A percentile compares a stretch with the other conserved stretches of the same genome.
Conservation (phyloP, 2,329 filamentous ascomycete species). For the Annulohypoxylon truncatum region DNA sequence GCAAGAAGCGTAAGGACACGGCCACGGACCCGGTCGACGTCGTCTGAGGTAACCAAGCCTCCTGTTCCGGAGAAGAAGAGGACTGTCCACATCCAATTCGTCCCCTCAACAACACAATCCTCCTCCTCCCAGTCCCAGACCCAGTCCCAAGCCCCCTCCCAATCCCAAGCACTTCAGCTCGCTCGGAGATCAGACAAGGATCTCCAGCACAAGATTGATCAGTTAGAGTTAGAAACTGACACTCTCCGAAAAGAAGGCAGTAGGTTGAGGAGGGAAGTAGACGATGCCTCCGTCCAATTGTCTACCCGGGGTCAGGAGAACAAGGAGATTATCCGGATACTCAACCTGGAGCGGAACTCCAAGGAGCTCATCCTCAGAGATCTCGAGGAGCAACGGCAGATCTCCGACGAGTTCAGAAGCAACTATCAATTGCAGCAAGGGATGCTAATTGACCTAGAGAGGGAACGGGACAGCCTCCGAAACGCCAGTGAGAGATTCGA, state of each 20-base stretch:
- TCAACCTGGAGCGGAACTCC: conserved; percentile 48
- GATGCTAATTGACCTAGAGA: conserved; percentile 49
- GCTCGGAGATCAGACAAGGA: conserved; percentile 45
- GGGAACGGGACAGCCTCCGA: conserved; percentile 51
- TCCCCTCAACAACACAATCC: conserved; percentile 39
- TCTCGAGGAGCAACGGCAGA: conserved; percentile 51
- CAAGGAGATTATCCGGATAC: conserved; percentile 47
- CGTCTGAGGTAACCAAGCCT: conserved; percentile 44
- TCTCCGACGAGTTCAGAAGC: conserved; percentile 52
- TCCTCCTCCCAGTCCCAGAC: conserved; percentile 4
- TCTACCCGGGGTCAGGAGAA: conserved; percentile 46
- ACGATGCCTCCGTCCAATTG: conserved; percentile 48
- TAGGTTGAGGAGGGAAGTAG: conserved; percentile 49
- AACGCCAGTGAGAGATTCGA: conserved; percentile 45
- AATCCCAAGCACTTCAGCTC: conserved; percentile 47
- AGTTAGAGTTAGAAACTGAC: conserved; percentile 52
- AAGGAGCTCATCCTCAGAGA: conserved; percentile 51
- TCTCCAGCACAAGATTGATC: conserved; percentile 52
- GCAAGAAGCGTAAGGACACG: conserved; percentile 44
- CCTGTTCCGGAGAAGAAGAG: conserved; percentile 46
- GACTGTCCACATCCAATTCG: conserved; percentile 49
- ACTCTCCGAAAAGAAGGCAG: conserved; percentile 48
- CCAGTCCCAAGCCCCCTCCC: neutral
- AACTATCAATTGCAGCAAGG: conserved; percentile 51
- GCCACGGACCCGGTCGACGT: conserved; percentile 38